Conservation (phyloP, 257 asterid genomes). For the Solanum etuberosum region DNA sequence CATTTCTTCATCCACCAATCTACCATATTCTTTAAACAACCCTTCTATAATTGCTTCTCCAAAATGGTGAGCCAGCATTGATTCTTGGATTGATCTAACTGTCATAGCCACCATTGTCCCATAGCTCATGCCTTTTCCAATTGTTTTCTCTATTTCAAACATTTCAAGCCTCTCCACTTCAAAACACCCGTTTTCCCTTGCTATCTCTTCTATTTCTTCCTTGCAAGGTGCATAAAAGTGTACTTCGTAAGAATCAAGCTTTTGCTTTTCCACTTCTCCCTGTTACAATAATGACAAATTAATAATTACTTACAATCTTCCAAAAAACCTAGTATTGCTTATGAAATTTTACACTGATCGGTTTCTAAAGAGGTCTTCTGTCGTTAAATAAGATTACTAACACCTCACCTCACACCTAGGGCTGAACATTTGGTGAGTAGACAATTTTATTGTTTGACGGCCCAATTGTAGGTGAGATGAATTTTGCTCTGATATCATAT, state of each 20-base stretch:
- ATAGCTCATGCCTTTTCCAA: conserved; percentile 26
- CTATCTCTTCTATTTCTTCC: conserved; percentile 57
- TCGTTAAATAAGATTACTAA: not conserved
- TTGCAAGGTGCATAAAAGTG: conserved; percentile 74
- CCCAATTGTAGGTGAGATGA: no score
- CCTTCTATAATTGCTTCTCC: conserved; percentile 44
- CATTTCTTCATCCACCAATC: conserved; percentile 58
- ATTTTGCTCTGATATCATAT: not conserved
- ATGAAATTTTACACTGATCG: not conserved
- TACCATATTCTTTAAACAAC: conserved; percentile 47
- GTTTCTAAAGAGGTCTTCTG: not conserved
- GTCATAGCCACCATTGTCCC: conserved; percentile 65
- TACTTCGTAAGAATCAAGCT: conserved; percentile 52
- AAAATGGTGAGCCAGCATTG: conserved; percentile 61
- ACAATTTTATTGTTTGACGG: no score
- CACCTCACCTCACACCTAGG: not conserved
- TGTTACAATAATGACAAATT: conserved; percentile 1
- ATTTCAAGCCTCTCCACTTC: conserved; percentile 34
- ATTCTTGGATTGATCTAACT: conserved; percentile 83
- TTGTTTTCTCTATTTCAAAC: conserved; percentile 44
- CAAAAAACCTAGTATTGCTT: not conserved
- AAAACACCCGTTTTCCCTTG: conserved; percentile 48
- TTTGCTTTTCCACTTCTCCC: conserved; percentile 62
- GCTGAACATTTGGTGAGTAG: not conserved
- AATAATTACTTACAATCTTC: not conserved